Conservation (phyloP, 75 land plant species). For the Selaginella tamariscina region DNA sequence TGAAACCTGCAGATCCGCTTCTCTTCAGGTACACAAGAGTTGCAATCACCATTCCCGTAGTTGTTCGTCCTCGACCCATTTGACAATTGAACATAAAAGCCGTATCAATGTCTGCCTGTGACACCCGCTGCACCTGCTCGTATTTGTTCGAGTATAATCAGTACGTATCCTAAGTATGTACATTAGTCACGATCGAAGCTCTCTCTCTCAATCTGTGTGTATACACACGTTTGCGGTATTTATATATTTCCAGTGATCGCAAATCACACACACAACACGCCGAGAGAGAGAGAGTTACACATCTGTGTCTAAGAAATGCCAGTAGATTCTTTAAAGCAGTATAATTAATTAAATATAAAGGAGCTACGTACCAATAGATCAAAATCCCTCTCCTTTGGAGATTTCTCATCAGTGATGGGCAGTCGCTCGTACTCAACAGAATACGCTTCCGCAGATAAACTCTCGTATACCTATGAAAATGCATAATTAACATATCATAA, state of each 20-base stretch:
- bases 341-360: too few species aligned
- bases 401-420: slow-evolving; percentile 94
- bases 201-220: too few species aligned
- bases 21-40: slow-evolving; percentile 72
- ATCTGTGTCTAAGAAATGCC: too few species aligned
- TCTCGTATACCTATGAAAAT: slow-evolving; percentile 70
- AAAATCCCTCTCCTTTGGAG: slow-evolving; percentile 90
- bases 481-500: neutral
- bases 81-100: slow-evolving; percentile 91
- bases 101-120: slow-evolving; percentile 51
- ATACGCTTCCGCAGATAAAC: slow-evolving; percentile 56
- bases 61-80: slow-evolving; percentile 96
- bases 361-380: slow-evolving; percentile 53
- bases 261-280: too few species aligned
- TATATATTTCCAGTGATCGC: too few species aligned
- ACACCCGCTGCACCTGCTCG: slow-evolving; percentile 65
- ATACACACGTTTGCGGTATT: too few species aligned
- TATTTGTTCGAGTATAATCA: neutral
- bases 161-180: too few species aligned
- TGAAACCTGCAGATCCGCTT: slow-evolving; percentile 64
- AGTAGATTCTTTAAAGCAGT: too few species aligned
- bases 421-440: slow-evolving; percentile 88
- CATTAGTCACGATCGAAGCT: too few species aligned
- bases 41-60: slow-evolving; percentile 99
- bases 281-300: too few species aligned